These are phyloP conservation scores for Leccinum subrobustum DNA, from an alignment of 1,284 basidiomycete species.

Conservation along the genomic window DNA sequence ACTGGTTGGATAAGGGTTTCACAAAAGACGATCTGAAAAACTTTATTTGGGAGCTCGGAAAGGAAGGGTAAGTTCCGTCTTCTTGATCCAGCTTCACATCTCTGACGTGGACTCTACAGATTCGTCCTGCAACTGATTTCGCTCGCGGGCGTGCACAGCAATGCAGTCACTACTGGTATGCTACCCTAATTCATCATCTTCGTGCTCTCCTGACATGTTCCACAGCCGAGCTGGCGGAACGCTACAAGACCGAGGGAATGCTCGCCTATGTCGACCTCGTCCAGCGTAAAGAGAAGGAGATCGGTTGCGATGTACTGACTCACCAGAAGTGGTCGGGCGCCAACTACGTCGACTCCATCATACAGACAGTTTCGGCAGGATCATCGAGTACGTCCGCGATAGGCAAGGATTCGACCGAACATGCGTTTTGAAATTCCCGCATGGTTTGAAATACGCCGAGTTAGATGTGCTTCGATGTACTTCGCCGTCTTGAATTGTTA, in stretches of 20 bases:
- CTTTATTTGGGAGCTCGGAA: conserved; percentile 90
- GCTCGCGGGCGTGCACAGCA: conserved; percentile 85
- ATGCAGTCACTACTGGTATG: conserved; percentile 76
- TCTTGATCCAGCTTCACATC: conserved; percentile 5
- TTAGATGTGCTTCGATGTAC: conserved; percentile 6
- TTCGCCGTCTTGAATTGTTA: neutral
- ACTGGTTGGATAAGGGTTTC: conserved; percentile 87
- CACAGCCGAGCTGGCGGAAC: conserved; percentile 70
- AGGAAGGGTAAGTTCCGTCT: conserved; percentile 65
- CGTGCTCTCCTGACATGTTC: conserved; percentile 3
- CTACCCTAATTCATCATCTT: conserved; percentile 4
- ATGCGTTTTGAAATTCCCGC: conserved; percentile 57
- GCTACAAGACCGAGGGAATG: conserved; percentile 85
- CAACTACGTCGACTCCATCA: conserved; percentile 80
- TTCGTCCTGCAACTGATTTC: conserved; percentile 87
- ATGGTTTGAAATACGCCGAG: conserved; percentile 9
- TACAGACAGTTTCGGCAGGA: conserved; percentile 77
- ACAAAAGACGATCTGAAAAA: conserved; percentile 74
- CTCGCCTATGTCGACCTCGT: conserved; percentile 84
- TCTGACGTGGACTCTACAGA: conserved; percentile 34
- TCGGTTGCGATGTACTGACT: conserved; percentile 90
- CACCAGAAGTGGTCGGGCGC: conserved; percentile 94
- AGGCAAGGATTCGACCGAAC: conserved; percentile 86
- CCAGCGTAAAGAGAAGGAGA: conserved; percentile 85
- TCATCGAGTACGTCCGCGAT: conserved; percentile 80